Evolutionary conservation across 2,329 filamentous ascomycete genomes (phyloP), one percentile per base, ranked within the genome.

Genomic region (Alternaria longipes): DNA sequence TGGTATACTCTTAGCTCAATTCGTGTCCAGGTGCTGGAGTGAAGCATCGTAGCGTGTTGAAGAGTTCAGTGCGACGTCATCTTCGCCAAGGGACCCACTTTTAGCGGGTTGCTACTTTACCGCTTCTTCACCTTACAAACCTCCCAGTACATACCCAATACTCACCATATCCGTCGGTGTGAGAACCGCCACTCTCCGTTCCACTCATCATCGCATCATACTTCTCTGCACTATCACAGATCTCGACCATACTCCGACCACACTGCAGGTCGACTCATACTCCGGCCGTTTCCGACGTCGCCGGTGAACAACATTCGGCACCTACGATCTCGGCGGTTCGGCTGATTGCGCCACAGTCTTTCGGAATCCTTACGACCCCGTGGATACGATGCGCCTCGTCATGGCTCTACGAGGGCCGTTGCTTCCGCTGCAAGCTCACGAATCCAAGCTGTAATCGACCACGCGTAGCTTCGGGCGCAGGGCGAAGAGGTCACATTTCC

Each of bases 121-220:
- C 74, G 73, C 73, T 67, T 63, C 67, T 75, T 74, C 51, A 38
- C 55, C 45, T 53, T 56, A 46, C 56, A 57, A 61, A 63, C 55
- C 34, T 54, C 60, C 54, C 42, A 52, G 30, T 54, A 36, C 45
- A 45, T 46, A 58, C 52, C 56, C 26, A 53, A 52, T 34, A 56
- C 51, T 51, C 40, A 54, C 41, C 63, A 50, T 46, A 46, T 54
- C 57, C 60, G 69, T 74, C 73, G 74, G 74, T 77, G 74, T 75
- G 72, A 70, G 66, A 70, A 60, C 51, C 59, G 63, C 69, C 64
- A 71, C 67, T 44, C 40, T 49, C 57, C 57, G 56, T 11, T 54
- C 24, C 54, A 50, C 59, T 44, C 41, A 47, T 47, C 45, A 49
- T 54, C 54, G 45, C 34, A 53, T 60, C 38, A 51, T 30, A 45